Base-by-base conservation (phyloP, 192 early-diverging fungal genomes). In the Podila epicladia region DNA sequence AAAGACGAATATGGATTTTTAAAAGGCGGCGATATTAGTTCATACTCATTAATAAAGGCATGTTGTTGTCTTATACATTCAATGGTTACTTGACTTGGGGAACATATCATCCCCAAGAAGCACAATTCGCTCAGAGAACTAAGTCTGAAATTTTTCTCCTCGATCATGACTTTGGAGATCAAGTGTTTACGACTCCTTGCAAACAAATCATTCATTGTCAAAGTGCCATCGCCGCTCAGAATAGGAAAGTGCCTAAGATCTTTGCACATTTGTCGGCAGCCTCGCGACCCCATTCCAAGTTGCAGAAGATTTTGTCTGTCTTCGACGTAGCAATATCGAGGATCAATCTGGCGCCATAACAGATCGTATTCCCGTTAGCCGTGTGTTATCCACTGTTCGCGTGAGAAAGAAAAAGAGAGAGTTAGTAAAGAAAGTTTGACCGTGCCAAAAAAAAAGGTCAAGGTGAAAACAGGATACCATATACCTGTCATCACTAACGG, bases 101-200 rank as follows among this genome's bases (percentile, higher is more conserved):
- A 57, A 65, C 61, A 71, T 68, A 45, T 15, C 75, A 64, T 78
- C 64, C 0, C 75, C 75, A 9, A 78, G 35, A 2, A 78, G 65
- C 4, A 69, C 67, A 9, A 58, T 65, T 9, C 74, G 51, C 4
- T 49, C 74, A 60, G 37, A 17, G 33, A 71, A 51, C 75, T 69
- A 78, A 0, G 75, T 78, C 55, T 12, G 64, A 71, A 78, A 9
- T 72, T 59, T 38, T 78, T 78, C n/a, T 78, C 75, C 5, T 78
- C 69, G 4, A 67, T 6, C 12, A 41, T 63, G 32, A 71, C 69
- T 22, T 71, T 78, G 17, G 75, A 62, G 12, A 67, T 69, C n/a
- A 41, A n/a, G 0, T 38, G 1, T 4, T 20, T 50, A 0, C 69
- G 69, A 5, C 69, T 71, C 0, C 29, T 15, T 26, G 57, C 69